These are phyloP conservation scores for Suhomyces maxii DNA, from an alignment of 1,139 yeast genomes.

Conservation along the genomic window DNA sequence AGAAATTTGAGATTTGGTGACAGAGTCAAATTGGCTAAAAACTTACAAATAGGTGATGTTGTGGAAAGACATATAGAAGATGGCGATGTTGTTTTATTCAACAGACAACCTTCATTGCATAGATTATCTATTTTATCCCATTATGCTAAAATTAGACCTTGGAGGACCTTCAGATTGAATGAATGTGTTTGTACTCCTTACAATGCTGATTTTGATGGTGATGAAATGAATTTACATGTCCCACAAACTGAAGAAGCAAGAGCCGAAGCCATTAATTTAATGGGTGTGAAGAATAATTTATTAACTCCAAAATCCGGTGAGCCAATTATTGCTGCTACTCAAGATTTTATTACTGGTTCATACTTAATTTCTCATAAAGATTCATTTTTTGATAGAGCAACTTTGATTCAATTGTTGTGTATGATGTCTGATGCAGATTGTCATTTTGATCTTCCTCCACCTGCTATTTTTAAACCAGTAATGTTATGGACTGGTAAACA, in stretches of 20 bases:
- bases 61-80: slow-evolving; percentile 98
- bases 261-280: slow-evolving; percentile 93
- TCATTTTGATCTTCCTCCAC: slow-evolving; percentile 94
- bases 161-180: slow-evolving; percentile 96
- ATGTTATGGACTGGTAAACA: slow-evolving; percentile 98
- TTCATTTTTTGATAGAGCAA: slow-evolving; percentile 85
- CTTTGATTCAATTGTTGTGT: slow-evolving; percentile 76
- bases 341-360: slow-evolving; percentile 97
- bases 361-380: slow-evolving; percentile 91
- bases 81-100: slow-evolving; percentile 93
- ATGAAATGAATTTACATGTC: slow-evolving; percentile 98
- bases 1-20: slow-evolving; percentile 90
- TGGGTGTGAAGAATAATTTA: slow-evolving; percentile 96
- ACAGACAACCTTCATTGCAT: slow-evolving; percentile 97
- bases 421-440: slow-evolving; percentile 95
- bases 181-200: slow-evolving; percentile 99
- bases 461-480: slow-evolving; percentile 86
- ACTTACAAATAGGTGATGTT: slow-evolving; percentile 81
- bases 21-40: slow-evolving; percentile 71
- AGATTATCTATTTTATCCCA: slow-evolving; percentile 92
- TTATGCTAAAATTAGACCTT: slow-evolving; percentile 93
- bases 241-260: slow-evolving; percentile 99
- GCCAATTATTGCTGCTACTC: slow-evolving; percentile 99
- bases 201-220: slow-evolving; percentile 99
- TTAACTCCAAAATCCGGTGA: slow-evolving; percentile 98